These are phyloP conservation scores for Calonectria multiphialidica DNA, from an alignment of 2,329 filamentous ascomycete species.

Conservation along the genomic window DNA sequence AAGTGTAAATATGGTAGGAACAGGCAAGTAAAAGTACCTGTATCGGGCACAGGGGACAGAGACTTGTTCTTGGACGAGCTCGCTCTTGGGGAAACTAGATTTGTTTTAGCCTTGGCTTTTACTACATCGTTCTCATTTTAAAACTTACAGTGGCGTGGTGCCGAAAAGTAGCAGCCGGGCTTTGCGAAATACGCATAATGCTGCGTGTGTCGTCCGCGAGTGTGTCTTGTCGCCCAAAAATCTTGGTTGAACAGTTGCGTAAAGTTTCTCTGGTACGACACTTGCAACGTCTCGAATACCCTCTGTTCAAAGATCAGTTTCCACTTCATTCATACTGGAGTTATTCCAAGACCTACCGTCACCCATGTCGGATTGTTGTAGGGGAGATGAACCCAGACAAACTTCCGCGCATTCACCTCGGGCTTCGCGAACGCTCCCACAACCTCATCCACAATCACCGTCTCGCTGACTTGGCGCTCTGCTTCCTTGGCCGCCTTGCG, in stretches of 20 bases:
- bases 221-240: conserved; percentile 62
- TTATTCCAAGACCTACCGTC: conserved; percentile 53
- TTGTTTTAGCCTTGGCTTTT: background rate
- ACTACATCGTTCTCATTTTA: fast-evolving
- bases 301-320: conserved; percentile 45
- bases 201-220: conserved; percentile 61
- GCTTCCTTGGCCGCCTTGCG: conserved; percentile 40
- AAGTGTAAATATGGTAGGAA: conserved; percentile 74
- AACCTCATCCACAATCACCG: conserved; percentile 45
- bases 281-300: conserved; percentile 59
- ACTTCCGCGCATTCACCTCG: conserved; percentile 56
- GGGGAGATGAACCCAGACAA: conserved; percentile 69
- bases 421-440: conserved; percentile 49
- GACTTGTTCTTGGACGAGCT: conserved; percentile 45
- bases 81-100: conserved; percentile 51
- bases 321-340: background rate
- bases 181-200: conserved; percentile 63
- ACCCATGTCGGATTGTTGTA: conserved; percentile 71
- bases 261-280: conserved; percentile 51
- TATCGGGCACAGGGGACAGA: conserved; percentile 43
- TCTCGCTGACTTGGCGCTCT: conserved; percentile 39
- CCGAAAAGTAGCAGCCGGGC: conserved; percentile 61
- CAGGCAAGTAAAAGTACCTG: conserved; percentile 58
- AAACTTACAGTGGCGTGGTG: conserved; percentile 49
- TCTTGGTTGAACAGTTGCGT: conserved; percentile 58